Conservation (phyloP, 2,329 filamentous ascomycete species). For the Fusarium sp. region DNA sequence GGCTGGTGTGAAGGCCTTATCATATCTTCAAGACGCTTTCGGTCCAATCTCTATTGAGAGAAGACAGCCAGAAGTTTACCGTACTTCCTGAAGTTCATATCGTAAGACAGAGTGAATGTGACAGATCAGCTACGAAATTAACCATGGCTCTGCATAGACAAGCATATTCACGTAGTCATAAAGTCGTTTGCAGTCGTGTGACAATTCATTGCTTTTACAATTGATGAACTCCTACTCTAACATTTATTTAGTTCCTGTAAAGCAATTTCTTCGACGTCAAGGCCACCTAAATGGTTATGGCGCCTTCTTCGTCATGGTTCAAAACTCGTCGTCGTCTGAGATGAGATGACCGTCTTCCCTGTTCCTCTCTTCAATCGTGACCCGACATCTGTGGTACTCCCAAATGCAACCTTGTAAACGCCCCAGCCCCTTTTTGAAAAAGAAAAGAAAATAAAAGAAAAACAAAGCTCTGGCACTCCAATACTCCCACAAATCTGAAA, state of each 20-base stretch:
- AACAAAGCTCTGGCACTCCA: constrained; percentile 38
- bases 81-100: not conserved
- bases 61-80: not conserved
- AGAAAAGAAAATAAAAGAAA: not conserved
- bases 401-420: constrained; percentile 29
- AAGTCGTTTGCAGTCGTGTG: constrained; percentile 12
- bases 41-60: not conserved
- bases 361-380: constrained; percentile 23
- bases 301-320: constrained; percentile 9
- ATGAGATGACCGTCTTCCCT: constrained; percentile 1
- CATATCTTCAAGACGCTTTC: not conserved
- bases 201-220: constrained; percentile 32
- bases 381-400: constrained; percentile 2
- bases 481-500: constrained; percentile 37
- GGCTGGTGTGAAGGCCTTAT: not conserved
- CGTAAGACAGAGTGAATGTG: not conserved
- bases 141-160: not conserved
- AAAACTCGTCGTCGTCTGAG: constrained; percentile 3
- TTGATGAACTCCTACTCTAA: constrained; percentile 41
- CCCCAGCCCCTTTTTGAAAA: constrained; percentile 8
- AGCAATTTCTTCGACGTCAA: constrained; percentile 9
- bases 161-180: not conserved
- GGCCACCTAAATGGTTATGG: constrained; percentile 7
- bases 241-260: constrained; percentile 26
- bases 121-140: not conserved